Base-by-base conservation (phyloP, 2,329 filamentous ascomycete genomes). In the Fusarium neocosmosporiellum region DNA sequence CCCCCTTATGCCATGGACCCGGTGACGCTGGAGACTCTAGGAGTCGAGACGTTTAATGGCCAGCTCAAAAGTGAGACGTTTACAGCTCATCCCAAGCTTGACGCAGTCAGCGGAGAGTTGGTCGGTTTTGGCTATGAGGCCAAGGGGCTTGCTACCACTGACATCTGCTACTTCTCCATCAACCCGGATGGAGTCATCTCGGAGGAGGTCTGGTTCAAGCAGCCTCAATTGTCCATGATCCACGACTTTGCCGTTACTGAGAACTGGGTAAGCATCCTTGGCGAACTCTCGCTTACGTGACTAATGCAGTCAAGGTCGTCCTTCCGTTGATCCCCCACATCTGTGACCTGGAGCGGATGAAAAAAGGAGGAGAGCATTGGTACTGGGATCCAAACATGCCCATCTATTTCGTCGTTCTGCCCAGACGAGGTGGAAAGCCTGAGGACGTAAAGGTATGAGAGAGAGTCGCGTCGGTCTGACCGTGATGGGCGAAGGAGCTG, bases 161-260 rank as follows among this genome's bases (percentile, higher is more conserved):
- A 73, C 9, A 66, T 72, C 10, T 64, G 70, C 7, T 41, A 70
- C 3, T 73, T 72, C 41, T 14, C 57, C 0, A 55, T 73, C 0
- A 60, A 70, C 14, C 27, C 43, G 1, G 8, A 68, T 0, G 69
- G 71, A 0, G 24, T 66, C 0, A 66, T 58, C 5, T 59, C 66
- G 7, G 64, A 73, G 11, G 71, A 72, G 20, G 63, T 67, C n/a
- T 73, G 71, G 71, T 61, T 72, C 6, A 18, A 73, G 6, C 63
- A 67, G 0, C 71, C 71, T 2, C 70, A 67, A 64, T 63, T 63
- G 4, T 61, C 66, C 0, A 6, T 18, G 11, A 70, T 73, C 20
- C 70, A 72, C 11, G 70, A 72, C 5, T 68, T 64, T 27, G 65
- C 58, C 27, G 68, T 73, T 4, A 73, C 71, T 0, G 48, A 67